Evolutionary conservation across 257 asterid species (phyloP), one percentile per base, ranked within the genome.

Genomic region (Solanum pennellii): DNA sequence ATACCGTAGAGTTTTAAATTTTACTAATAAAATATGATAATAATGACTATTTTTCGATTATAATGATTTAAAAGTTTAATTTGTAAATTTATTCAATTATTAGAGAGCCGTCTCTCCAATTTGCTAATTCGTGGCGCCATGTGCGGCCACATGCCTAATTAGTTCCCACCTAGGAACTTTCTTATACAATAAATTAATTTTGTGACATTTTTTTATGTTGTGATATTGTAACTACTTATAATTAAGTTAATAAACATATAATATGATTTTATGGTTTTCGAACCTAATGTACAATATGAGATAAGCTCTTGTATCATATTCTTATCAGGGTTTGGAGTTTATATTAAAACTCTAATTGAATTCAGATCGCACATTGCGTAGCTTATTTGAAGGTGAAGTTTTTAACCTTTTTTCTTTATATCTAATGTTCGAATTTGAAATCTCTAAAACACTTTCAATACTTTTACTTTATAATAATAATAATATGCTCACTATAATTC

Each of bases 91-190:
- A 35, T 8, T 4, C 45, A 79, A 79, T 79, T 79, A 79, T 15
- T 10, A 16, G 44, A 27, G 3, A 10, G 68, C 68, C 68, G 44
- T 29, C 85, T 9, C 27, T 47, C 44, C 68, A 9, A 47, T 49
- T 47, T 47, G 85, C 29, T 47, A 80, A 29, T 31, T 80, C 68
- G 23, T 45, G 21, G 65, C 41, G 84, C 84, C 84, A 80, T 80
- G 85, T 80, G 85, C 85, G 85, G 44, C 68, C 29, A 80, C 47
- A 80, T 80, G 84, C 84, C 66, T 25, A 45, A 45, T 31, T 27
- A 77, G 13, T 37, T 44, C 84, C 83, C 25, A 25, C 16, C 11
- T 47, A 47, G 68, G 85, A 80, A 80, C 85, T 80, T 47, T 80
- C 85, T 47, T 80, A 45, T 3, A 27, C 12, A 29, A 29, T 80